Evolutionary conservation across 2,329 filamentous ascomycete species (phyloP).

Genomic region (Aspergillus sp.): DNA sequence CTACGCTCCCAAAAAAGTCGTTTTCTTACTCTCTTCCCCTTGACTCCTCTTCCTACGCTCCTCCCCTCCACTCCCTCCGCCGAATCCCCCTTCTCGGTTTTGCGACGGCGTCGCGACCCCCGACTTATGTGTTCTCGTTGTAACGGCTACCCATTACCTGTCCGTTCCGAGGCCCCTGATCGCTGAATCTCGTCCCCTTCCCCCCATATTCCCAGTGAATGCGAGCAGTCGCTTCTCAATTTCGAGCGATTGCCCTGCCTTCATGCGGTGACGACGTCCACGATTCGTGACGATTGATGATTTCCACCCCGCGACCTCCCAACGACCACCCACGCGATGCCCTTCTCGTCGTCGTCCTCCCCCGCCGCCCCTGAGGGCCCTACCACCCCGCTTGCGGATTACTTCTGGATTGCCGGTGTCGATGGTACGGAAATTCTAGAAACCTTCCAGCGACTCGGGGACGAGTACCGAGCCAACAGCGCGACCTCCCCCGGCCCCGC

Average conservation of each 20-base stretch:
- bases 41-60: constrained; percentile 5
- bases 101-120: constrained; percentile 21
- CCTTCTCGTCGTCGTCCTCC: constrained; percentile 24
- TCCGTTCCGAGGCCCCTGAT: constrained; percentile 14
- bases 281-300: constrained; percentile 25
- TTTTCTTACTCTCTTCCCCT: constrained; percentile 9
- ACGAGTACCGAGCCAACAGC: constrained; percentile 41
- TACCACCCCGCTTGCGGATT: constrained; percentile 61
- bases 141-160: constrained; percentile 10
- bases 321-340: constrained; percentile 27
- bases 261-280: constrained; percentile 23
- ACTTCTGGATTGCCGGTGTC: constrained; percentile 62
- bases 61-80: neutral
- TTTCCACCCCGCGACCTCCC: constrained; percentile 16
- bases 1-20: constrained; percentile 5
- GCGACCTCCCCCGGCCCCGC: constrained; percentile 36
- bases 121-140: constrained; percentile 22
- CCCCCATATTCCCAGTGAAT: too few species aligned
- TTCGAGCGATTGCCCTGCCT: neutral
- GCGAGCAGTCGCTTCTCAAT: neutral
- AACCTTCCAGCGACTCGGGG: constrained; percentile 41
- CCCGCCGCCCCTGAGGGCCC: constrained; percentile 35
- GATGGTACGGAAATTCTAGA: constrained; percentile 48
- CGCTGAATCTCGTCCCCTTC: constrained; percentile 9
- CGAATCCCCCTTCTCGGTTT: constrained; percentile 4